Percentiles rank a stretch among this genome's conserved stretches.
Conservation (phyloP, 176 grass and related monocot species). For the Carex cristatella region DNA sequence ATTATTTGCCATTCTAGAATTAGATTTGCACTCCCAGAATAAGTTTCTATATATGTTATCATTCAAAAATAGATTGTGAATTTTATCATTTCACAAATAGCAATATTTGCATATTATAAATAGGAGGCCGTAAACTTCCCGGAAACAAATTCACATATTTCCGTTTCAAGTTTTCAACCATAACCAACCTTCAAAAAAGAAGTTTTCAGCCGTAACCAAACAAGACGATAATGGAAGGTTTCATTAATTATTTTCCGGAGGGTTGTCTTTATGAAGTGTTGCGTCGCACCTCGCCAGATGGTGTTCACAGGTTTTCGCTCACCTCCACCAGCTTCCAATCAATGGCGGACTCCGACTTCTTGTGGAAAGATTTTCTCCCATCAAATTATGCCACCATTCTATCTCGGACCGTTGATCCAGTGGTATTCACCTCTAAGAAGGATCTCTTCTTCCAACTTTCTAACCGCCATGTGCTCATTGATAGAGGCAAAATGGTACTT, state of each 20-base stretch:
- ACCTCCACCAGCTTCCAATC: conserved; percentile 45
- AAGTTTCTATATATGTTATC: too few species aligned
- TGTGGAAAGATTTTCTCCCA: conserved; percentile 55
- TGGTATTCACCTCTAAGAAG: conserved; percentile 32
- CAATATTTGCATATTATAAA: too few species aligned
- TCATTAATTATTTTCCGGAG: conserved; percentile 49
- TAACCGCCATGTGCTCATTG: conserved; percentile 47
- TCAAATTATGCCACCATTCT: conserved; percentile 33
- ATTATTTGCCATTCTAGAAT: too few species aligned
- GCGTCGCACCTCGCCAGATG: conserved; percentile 48
- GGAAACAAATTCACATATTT: too few species aligned
- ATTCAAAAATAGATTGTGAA: too few species aligned
- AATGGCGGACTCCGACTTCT: conserved; percentile 49
- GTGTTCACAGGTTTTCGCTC: conserved; percentile 38
- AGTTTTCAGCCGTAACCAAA: too few species aligned
- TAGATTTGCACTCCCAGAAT: too few species aligned
- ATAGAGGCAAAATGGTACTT: conserved; percentile 52
- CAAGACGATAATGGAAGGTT: not conserved
- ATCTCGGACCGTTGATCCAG: conserved; percentile 29
- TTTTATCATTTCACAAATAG: too few species aligned
- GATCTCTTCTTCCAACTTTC: conserved; percentile 67
- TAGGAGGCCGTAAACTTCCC: too few species aligned
- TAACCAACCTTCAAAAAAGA: too few species aligned
- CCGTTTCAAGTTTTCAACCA: too few species aligned
- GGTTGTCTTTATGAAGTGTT: conserved; percentile 57